Evolutionary conservation across 306 rosid species (phyloP).

Genomic region (Vigna hirtella): DNA sequence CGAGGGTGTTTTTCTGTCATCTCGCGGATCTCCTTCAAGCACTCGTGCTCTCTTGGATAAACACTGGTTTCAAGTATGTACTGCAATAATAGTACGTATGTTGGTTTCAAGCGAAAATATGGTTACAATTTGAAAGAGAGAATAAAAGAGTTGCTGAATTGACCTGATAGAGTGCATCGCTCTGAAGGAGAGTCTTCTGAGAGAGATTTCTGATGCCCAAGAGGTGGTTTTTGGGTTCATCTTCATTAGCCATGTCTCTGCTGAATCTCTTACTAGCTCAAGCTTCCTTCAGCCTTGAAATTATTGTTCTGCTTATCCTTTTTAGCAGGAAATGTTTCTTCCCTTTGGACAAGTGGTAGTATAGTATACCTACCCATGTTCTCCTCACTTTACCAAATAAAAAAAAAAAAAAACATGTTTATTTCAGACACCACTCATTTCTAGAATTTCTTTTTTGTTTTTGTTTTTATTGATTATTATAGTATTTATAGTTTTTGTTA

Average conservation of each 20-base stretch:
- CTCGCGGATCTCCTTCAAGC: constrained; percentile 88
- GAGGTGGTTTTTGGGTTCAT: neutral
- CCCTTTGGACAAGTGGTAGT: neutral
- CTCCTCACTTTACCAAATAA: too few relatives aligned
- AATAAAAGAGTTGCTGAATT: neutral
- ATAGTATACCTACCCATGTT: too few relatives aligned
- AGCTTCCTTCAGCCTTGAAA: neutral
- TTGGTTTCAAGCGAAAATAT: neutral
- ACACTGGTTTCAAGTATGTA: constrained; percentile 89
- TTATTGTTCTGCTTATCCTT: neutral
- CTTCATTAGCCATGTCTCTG: neutral
- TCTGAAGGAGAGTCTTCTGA: constrained; percentile 88
- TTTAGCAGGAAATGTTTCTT: neutral
- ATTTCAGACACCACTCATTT: too few relatives aligned
- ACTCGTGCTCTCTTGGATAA: constrained; percentile 82
- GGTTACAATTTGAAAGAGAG: neutral
- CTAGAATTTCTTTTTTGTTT: too few relatives aligned
- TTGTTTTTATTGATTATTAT: too few relatives aligned
- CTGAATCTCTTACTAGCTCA: neutral
- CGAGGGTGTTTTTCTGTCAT: constrained; percentile 85
- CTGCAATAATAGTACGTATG: constrained; percentile 40
- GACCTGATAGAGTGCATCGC: constrained; percentile 93
- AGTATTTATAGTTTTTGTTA: too few relatives aligned
- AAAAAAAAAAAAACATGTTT: too few relatives aligned
- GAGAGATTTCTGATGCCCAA: constrained; percentile 67